A percentile compares a stretch with the other conserved stretches of the same genome.
Conservation (phyloP, 2,329 filamentous ascomycete species). For the Penicillium sp. region DNA sequence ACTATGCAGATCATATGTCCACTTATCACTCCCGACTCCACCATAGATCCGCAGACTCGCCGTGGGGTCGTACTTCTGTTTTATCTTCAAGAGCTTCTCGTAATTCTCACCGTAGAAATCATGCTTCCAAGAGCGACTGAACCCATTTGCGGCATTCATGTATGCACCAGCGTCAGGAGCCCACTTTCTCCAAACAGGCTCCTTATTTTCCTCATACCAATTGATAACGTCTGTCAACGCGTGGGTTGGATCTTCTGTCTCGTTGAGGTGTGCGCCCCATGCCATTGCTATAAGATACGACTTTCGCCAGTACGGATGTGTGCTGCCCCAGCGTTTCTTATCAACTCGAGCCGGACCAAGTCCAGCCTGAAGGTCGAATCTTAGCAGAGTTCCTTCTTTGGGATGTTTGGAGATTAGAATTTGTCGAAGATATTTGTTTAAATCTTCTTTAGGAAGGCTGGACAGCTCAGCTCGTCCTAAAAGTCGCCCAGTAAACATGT, state of each 20-base stretch:
- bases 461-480: constrained; percentile 38
- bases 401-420: constrained; percentile 21
- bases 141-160: constrained; percentile 29
- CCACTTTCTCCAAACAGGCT: constrained; percentile 30
- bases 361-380: constrained; percentile 30
- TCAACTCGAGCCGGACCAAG: constrained; percentile 9
- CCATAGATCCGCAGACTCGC: constrained; percentile 23
- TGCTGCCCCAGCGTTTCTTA: constrained; percentile 14
- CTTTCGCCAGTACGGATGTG: constrained; percentile 38
- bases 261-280: constrained; percentile 25
- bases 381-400: constrained; percentile 28
- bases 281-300: constrained; percentile 38
- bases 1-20: constrained; percentile 24
- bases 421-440: constrained; percentile 13
- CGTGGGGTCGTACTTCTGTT: constrained; percentile 33
- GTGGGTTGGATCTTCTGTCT: constrained; percentile 5
- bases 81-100: constrained; percentile 28
- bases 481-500: constrained; percentile 39
- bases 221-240: background rate
- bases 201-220: constrained; percentile 19
- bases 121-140: constrained; percentile 21
- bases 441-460: constrained; percentile 13
- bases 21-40: constrained; percentile 27
- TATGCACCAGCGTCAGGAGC: constrained; percentile 30
- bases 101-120: constrained; percentile 36